Conservation (phyloP, 805 yeast genomes). For the Lipomyces yamadae region DNA sequence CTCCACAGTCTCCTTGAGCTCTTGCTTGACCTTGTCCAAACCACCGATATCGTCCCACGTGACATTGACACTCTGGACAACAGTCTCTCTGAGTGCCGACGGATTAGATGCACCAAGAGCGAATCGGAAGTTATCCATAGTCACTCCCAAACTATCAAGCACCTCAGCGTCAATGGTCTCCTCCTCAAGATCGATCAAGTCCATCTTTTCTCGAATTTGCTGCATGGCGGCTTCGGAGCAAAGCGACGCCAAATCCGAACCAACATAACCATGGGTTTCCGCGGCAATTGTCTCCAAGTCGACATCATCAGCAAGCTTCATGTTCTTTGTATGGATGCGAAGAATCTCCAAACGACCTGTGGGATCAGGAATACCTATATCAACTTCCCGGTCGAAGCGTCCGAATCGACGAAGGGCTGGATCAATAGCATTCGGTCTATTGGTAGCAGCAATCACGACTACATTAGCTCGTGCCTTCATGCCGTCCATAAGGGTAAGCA, state of each 20-base stretch:
- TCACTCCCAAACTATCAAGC: conserved; percentile 93
- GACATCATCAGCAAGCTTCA: conserved; percentile 94
- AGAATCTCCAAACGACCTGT: conserved; percentile 96
- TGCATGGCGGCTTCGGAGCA: conserved; percentile 99
- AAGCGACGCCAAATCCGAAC: conserved; percentile 97
- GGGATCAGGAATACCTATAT: conserved; percentile 94
- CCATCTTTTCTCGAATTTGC: conserved; percentile 99
- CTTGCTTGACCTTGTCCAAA: conserved; percentile 91
- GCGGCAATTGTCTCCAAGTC: conserved; percentile 94
- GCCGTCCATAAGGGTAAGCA: conserved; percentile 98
- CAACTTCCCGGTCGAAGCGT: conserved; percentile 84
- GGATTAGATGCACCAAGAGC: conserved; percentile 98
- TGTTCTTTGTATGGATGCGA: conserved; percentile 97
- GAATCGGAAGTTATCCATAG: conserved; percentile 98
- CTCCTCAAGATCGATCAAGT: conserved; percentile 91
- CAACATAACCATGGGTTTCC: conserved; percentile 99
- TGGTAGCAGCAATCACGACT: conserved; percentile 98
- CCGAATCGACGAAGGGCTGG: conserved; percentile 87
- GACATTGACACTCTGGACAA: conserved; percentile 96
- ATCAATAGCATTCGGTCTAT: conserved; percentile 83
- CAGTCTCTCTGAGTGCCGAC: conserved; percentile 98
- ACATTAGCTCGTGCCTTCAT: conserved; percentile 99
- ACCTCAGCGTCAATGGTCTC: conserved; percentile 98
- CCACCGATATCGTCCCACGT: conserved; percentile 99
- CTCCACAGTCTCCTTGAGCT: conserved; percentile 97